A percentile compares a stretch with the other conserved stretches of the same genome.
Conservation (phyloP, 2,329 filamentous ascomycete genomes). For the Fusarium tupiense region DNA sequence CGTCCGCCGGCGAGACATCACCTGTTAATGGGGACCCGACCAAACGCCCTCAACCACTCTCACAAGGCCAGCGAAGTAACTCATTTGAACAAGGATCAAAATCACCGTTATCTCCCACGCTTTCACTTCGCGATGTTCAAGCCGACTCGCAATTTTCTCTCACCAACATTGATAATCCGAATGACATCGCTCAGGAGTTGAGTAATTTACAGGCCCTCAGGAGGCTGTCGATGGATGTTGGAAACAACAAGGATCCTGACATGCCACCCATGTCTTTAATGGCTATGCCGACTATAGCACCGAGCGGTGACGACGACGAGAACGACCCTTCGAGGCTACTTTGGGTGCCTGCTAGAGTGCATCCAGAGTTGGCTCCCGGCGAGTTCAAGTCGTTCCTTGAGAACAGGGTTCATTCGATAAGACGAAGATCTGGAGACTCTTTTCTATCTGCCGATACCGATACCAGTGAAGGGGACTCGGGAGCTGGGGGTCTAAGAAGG, state of each 20-base stretch:
- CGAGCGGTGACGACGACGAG: conserved; percentile 79
- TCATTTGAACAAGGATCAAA: conserved; percentile 54
- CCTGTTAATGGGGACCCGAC: conserved; percentile 47
- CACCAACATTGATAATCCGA: conserved; percentile 89
- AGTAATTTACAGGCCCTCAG: conserved; percentile 91
- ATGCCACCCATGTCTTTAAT: conserved; percentile 75
- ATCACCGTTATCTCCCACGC: conserved; percentile 62
- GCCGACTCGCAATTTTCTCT: conserved; percentile 77
- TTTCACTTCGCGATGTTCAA: conserved; percentile 64
- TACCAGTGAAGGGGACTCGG: conserved; percentile 62
- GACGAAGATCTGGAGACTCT: conserved; percentile 80
- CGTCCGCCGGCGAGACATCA: conserved; percentile 46
- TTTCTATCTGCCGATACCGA: conserved; percentile 67
- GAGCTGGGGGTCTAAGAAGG: conserved; percentile 74
- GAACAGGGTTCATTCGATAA: conserved; percentile 89
- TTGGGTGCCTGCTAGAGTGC: conserved; percentile 94
- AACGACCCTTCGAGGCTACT: conserved; percentile 88
- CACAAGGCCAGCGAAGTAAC: conserved; percentile 53
- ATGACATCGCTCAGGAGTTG: conserved; percentile 89
- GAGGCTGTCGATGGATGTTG: conserved; percentile 94
- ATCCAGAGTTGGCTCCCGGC: conserved; percentile 92
- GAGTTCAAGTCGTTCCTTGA: conserved; percentile 98
- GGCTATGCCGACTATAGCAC: conserved; percentile 77
- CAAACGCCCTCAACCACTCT: conserved; percentile 56
- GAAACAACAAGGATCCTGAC: conserved; percentile 76